phyloP scores from a whole-genome alignment of 192 early-diverging fungal genomes.

The Podochytrium sp. region DNA sequence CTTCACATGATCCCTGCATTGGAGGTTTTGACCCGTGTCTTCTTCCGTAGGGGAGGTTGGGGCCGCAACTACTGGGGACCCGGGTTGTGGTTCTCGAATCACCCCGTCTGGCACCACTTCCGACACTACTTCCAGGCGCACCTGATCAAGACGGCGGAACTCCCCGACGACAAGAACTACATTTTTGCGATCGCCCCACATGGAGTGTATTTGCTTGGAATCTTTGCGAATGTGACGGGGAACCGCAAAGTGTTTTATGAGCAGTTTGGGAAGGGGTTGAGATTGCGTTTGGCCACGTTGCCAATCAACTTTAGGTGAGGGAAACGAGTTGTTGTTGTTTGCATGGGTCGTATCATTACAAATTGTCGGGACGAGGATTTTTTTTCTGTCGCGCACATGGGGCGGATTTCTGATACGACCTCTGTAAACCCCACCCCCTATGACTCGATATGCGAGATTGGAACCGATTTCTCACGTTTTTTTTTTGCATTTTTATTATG shows the following conservation, averaged over 20 bases:
- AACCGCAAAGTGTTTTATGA: constrained; percentile 32
- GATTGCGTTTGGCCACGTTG: constrained; percentile 32
- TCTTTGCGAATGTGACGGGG: constrained; percentile 33
- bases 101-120: constrained; percentile 31
- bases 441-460: too few species aligned
- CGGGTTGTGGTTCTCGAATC: constrained; percentile 18
- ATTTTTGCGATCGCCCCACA: constrained; percentile 32
- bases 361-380: neutral
- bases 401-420: neutral
- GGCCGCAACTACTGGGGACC: neutral
- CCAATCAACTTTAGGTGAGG: constrained; percentile 39
- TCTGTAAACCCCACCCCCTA: too few species aligned
- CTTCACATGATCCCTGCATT: neutral
- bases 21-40: neutral
- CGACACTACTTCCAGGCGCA: constrained; percentile 35
- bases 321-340: neutral
- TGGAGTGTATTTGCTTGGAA: constrained; percentile 33
- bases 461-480: neutral
- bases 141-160: constrained; percentile 37
- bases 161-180: constrained; percentile 36
- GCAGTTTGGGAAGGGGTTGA: constrained; percentile 28
- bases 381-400: neutral
- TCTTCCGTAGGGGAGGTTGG: constrained; percentile 26
- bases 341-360: too few species aligned
- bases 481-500: neutral